Evolutionary conservation across 345 rosid species (phyloP).

Genomic region (Brassica nigra): DNA sequence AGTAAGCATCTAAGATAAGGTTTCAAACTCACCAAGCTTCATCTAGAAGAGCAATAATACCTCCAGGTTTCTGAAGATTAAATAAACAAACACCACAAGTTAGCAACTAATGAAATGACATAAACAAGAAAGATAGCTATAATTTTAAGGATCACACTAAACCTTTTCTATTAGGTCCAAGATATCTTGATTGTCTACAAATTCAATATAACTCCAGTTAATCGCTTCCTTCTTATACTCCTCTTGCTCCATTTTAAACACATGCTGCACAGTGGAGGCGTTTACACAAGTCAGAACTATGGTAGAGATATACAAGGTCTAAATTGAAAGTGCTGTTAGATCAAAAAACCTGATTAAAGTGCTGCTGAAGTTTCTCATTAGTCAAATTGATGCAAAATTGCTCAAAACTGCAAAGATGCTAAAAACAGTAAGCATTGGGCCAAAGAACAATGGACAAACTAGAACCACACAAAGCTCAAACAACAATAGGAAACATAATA

Average conservation of each 20-base stretch:
- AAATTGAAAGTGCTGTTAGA: slow-evolving; percentile 11
- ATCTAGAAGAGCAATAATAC: slow-evolving; percentile 96
- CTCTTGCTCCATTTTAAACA: slow-evolving; percentile 99
- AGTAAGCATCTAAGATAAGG: neutral
- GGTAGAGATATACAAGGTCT: slow-evolving; percentile 22
- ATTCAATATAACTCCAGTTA: slow-evolving; percentile 97
- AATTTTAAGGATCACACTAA: neutral
- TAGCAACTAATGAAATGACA: slow-evolving; percentile 17
- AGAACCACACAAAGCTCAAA: slow-evolving; percentile 18
- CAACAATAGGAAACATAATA: slow-evolving; percentile 16
- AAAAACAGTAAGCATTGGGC: slow-evolving; percentile 33
- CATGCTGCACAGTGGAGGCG: slow-evolving; percentile 68
- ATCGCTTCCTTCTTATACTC: slow-evolving; percentile 95
- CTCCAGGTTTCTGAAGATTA: slow-evolving; percentile 94
- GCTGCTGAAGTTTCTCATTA: slow-evolving; percentile 98
- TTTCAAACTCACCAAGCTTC: slow-evolving; percentile 89
- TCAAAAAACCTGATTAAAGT: slow-evolving; percentile 88
- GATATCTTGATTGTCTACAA: slow-evolving; percentile 95
- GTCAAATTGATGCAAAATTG: slow-evolving; percentile 99
- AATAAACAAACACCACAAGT: slow-evolving; percentile 12
- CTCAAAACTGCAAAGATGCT: slow-evolving; percentile 79
- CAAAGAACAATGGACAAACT: neutral
- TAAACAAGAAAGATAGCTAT: slow-evolving; percentile 1
- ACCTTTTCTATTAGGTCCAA: slow-evolving; percentile 99
- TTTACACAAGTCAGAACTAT: slow-evolving; percentile 16